Evolutionary conservation across 768 basidiomycete genomes (phyloP), one percentile per base, ranked within the genome.

Genomic region (Agaricus subrufescens): DNA sequence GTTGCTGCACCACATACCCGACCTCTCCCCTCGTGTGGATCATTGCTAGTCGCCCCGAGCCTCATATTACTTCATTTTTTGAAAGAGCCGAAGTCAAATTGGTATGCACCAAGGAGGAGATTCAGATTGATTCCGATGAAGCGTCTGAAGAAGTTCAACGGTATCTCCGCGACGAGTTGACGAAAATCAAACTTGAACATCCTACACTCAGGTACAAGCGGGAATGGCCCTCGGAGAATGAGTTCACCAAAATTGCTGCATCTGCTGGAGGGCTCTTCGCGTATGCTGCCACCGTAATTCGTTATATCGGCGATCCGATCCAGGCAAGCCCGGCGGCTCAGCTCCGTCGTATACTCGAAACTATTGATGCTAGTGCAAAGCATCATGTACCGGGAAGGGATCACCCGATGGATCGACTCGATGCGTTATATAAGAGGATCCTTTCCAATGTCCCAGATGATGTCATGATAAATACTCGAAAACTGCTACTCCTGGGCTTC

Each of bases 261-360:
- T 65, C 60, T 19, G 60, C 68, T 2, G 61, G 58, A 3, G 65
- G 67, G 10, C 61, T 61, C 43, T 69, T 68, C 44, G 63, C 69
- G 30, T 69, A 67, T 37, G 63, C 60, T 3, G 57, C 65, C 0
- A 65, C 64, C 5, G 60, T 61, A 23, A 37, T 67, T 7, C 59
- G 62, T 15, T 68, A 60, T 52, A 54, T 68, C 34, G 63, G 54
- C 14, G 59, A 60, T 25, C 49, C 49, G 7, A 3, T 2, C 3
- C 25, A 23, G 8, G 31, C 34, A 10, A 23, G 54, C 10, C 54
- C 58, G 1, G 37, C 39, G 2, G 11, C n/a, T 26, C 44, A 59
- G 48, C 8, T 44, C 39, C 19, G 55, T 43, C 15, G 19, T 37
- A 8, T 50, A 25, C 31, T 50, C n/a, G 34, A 26, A 4, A 34